Evolutionary conservation across 495 filamentous ascomycete genomes (phyloP).

Genomic region (Sabuloglossum arenarium): DNA sequence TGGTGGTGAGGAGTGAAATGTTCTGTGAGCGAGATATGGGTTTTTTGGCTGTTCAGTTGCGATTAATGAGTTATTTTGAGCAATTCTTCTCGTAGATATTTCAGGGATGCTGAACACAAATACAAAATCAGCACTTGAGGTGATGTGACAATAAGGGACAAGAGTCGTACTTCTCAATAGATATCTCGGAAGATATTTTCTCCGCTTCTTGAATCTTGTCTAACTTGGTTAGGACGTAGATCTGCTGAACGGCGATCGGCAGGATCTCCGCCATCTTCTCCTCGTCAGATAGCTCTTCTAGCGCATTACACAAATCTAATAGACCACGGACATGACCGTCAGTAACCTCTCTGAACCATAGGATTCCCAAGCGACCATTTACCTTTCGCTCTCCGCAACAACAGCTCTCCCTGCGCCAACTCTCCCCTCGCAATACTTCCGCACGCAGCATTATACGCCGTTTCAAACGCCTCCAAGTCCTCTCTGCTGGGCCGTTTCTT

Average conservation of each 20-base stretch:
- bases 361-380: slow-evolving; percentile 6
- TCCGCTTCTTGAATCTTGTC: slow-evolving; percentile 58
- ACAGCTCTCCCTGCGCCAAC: slow-evolving; percentile 47
- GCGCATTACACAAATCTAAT: slow-evolving; percentile 57
- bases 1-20: slow-evolving; percentile 35
- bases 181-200: slow-evolving; percentile 40
- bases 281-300: slow-evolving; percentile 63
- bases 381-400: slow-evolving; percentile 68
- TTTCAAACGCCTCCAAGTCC: slow-evolving; percentile 82
- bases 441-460: slow-evolving; percentile 82
- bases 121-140: neutral
- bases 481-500: slow-evolving; percentile 42
- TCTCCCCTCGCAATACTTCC: slow-evolving; percentile 63
- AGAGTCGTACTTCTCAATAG: slow-evolving; percentile 34
- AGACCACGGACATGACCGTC: neutral
- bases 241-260: slow-evolving; percentile 70
- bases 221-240: slow-evolving; percentile 53
- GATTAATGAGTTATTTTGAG: slow-evolving; percentile 55
- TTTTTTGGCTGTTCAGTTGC: slow-evolving; percentile 38
- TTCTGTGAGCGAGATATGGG: slow-evolving; percentile 54
- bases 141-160: neutral
- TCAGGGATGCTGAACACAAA: slow-evolving; percentile 43
- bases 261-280: slow-evolving; percentile 68
- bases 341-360: neutral
- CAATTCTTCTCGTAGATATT: slow-evolving; percentile 51